phyloP scores from a whole-genome alignment of 768 basidiomycete species.

The Pulveroboletus frians region DNA sequence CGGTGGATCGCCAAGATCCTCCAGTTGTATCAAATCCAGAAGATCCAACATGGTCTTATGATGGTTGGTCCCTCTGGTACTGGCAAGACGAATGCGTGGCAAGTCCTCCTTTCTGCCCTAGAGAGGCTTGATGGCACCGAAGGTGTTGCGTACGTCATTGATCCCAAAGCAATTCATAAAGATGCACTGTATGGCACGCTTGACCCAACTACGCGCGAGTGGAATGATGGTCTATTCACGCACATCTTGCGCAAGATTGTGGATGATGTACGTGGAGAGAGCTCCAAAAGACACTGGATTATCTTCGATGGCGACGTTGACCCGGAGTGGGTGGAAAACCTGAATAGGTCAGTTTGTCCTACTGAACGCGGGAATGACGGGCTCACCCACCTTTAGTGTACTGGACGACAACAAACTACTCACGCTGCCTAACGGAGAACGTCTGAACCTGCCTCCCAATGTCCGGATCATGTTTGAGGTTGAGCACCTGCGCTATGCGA shows the following conservation, averaged over 20 bases:
- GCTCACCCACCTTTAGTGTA: conserved; percentile 53
- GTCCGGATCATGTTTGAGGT: conserved; percentile 99
- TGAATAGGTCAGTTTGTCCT: conserved; percentile 74
- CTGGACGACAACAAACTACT: conserved; percentile 97
- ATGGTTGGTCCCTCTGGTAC: conserved; percentile 98
- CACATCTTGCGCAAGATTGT: conserved; percentile 97
- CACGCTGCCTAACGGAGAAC: conserved; percentile 96
- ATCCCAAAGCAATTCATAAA: conserved; percentile 99
- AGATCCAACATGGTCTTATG: conserved; percentile 99
- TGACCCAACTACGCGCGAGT: conserved; percentile 95
- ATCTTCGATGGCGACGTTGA: conserved; percentile 99
- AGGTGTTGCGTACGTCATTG: conserved; percentile 93
- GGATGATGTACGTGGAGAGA: conserved; percentile 97
- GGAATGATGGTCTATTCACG: conserved; percentile 99
- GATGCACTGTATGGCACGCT: conserved; percentile 96
- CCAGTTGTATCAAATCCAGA: conserved; percentile 98
- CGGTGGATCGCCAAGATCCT: conserved; percentile 94
- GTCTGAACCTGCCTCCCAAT: conserved; percentile 92
- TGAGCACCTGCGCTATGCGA: conserved; percentile 95
- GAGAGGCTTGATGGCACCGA: conserved; percentile 89
- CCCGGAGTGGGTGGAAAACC: conserved; percentile 99
- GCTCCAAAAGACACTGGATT: conserved; percentile 96
- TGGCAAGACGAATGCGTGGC: conserved; percentile 97
- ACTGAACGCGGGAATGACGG: neutral
- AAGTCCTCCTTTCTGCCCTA: conserved; percentile 83